Evolutionary conservation across 139 green algal species (phyloP), one percentile per base, ranked within the genome.

Genomic region (Asterochloris erici): DNA sequence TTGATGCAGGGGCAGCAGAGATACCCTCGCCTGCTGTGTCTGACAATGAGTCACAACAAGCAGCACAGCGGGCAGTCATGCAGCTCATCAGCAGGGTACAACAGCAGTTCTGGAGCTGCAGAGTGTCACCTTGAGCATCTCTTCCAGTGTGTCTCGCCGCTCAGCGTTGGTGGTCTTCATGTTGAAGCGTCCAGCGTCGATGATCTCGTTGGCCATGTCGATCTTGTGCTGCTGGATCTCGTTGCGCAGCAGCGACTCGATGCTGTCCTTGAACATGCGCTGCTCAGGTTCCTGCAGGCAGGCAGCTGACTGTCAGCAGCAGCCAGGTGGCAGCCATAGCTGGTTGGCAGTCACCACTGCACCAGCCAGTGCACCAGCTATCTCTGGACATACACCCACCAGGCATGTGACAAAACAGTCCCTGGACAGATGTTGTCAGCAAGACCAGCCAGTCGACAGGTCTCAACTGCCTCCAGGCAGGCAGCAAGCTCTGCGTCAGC

Each of bases 141-240:
- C 82, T 87, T 98, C 94, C 79, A 98, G 87, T 38, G 92, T 97
- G 26, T 93, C 79, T 24, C 88, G 85, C 17, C 94, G 87, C 87
- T 99, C 95, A 68, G 96, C 95, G 83, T 96, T 97, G 64, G 87
- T 95, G 54, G 97, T 99, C 71, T 94, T 85, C 90, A 94, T 93
- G 90, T 99, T 96, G 83, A 99, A 99, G 71, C 88, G 85, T 10
- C 95, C 95, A 10, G 95, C 95, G 81, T 98, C 94, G 77, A 98
- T 98, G 80, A 98, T 89, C 86, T 99, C 97, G 84, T 96, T 96
- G 27, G 97, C 97, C 97, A 99, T 99, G 81, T 99, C 97, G 77
- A 97, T 99, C 90, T 99, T 98, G 73, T 93, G 87, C 88, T 96
- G 94, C 92, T 99, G 97, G 84, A 99, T 99, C 61, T 96, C 90